Percentiles rank a stretch among this genome's conserved stretches.
These are phyloP conservation scores for Gomphus bonarii DNA, from an alignment of 1,284 basidiomycete species.

Conservation along the genomic window DNA sequence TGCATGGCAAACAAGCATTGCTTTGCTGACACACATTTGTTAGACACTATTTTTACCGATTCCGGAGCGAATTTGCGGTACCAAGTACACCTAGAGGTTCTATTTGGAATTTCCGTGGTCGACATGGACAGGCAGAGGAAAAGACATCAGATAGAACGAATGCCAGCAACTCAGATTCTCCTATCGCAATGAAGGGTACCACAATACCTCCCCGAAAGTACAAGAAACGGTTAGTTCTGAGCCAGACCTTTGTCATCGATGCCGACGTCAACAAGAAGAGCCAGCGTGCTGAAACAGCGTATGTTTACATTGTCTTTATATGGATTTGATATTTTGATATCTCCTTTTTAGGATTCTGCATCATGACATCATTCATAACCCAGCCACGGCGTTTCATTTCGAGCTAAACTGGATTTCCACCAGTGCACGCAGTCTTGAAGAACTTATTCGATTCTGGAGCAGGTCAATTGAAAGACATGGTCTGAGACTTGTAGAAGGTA, in stretches of 20 bases:
- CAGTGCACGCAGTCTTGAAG: slow-evolving; percentile 92
- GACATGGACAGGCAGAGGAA: slow-evolving; percentile 3
- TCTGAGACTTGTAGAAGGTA: slow-evolving; percentile 78
- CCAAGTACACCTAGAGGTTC: slow-evolving; percentile 49
- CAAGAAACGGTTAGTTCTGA: slow-evolving; percentile 68
- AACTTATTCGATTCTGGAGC: slow-evolving; percentile 78
- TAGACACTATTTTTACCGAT: slow-evolving; percentile 79
- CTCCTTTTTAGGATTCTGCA: slow-evolving; percentile 44
- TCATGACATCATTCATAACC: slow-evolving; percentile 89
- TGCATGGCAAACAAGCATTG: not conserved
- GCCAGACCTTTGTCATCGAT: slow-evolving; percentile 82
- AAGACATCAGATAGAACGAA: not conserved
- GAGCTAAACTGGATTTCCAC: slow-evolving; percentile 97
- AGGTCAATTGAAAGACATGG: slow-evolving; percentile 85
- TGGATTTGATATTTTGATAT: not conserved
- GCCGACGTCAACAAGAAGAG: slow-evolving; percentile 78
- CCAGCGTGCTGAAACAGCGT: slow-evolving; percentile 60
- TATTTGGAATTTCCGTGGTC: slow-evolving; percentile 7
- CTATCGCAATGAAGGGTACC: slow-evolving; percentile 21
- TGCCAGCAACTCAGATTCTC: slow-evolving; percentile 17
- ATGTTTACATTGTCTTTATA: not conserved
- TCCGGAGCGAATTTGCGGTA: slow-evolving; percentile 68
- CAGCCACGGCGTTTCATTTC: slow-evolving; percentile 85
- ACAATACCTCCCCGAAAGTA: slow-evolving; percentile 32
- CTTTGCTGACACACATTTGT: slow-evolving; percentile 7